Percentiles rank a stretch among this genome's conserved stretches.
Evolutionary conservation across 1,284 basidiomycete species (phyloP).

Genomic region (Boletus semigastroideus): DNA sequence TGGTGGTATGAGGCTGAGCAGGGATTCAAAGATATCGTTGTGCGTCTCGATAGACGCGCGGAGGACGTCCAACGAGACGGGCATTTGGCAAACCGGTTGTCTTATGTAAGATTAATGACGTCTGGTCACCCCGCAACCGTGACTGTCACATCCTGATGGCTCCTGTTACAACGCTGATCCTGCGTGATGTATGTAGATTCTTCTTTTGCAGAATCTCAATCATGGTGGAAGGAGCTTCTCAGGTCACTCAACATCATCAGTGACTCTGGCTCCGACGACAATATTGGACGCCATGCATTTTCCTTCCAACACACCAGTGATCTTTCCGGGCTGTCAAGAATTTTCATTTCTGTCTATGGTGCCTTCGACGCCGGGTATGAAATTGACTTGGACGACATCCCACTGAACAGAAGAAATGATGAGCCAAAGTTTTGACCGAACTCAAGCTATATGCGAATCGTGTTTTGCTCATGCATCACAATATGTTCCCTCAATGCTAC

Average conservation of each 20-base stretch:
- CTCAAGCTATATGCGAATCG: not conserved
- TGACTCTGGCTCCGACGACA: no score
- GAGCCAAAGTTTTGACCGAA: not conserved
- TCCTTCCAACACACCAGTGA: not conserved
- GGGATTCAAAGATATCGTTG: conserved; percentile 79
- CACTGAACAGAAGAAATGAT: no score
- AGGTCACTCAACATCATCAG: not conserved
- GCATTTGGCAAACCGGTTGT: conserved; percentile 35
- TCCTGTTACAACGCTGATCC: no score
- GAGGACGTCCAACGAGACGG: conserved; percentile 51
- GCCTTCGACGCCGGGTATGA: no score
- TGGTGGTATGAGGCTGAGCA: conserved; percentile 83
- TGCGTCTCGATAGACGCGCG: conserved; percentile 74
- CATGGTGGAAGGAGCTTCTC: no score
- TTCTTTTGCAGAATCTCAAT: no score
- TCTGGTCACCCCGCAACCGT: no score
- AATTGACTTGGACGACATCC: not conserved
- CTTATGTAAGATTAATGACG: conserved; percentile 7
- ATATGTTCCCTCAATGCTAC: no score
- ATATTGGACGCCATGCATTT: not conserved
- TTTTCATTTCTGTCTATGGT: not conserved
- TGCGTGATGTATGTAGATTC: no score
- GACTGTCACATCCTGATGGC: no score
- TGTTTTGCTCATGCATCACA: not conserved
- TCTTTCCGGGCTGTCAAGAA: not conserved